These are phyloP conservation scores for Helotiales sp. DNA, from an alignment of 2,329 filamentous ascomycete species.

Conservation along the genomic window DNA sequence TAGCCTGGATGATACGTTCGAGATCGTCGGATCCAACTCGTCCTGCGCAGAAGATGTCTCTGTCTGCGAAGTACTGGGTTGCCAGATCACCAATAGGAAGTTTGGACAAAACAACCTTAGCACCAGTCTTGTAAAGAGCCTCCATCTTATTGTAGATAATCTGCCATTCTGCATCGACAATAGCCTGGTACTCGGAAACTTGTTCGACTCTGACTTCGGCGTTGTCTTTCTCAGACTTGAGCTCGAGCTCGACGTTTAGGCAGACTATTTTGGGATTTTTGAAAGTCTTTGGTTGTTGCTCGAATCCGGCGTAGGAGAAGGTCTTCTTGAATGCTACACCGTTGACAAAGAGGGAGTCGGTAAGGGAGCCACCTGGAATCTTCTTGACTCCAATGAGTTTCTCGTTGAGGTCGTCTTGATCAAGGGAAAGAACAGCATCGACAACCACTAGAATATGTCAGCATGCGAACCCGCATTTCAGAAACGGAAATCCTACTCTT, in stretches of 20 bases:
- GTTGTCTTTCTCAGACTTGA: slow-evolving; percentile 99
- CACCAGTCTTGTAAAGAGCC: slow-evolving; percentile 88
- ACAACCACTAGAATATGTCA: slow-evolving; percentile 77
- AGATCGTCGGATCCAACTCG: slow-evolving; percentile 91
- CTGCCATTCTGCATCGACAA: slow-evolving; percentile 99
- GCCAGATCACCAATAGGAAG: slow-evolving; percentile 96
- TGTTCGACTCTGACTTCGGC: slow-evolving; percentile 97
- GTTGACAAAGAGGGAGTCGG: slow-evolving; percentile 95
- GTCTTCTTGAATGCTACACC: slow-evolving; percentile 99
- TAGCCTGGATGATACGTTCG: slow-evolving; percentile 94
- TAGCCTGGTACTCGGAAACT: slow-evolving; percentile 98
- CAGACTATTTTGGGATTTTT: slow-evolving; percentile 94
- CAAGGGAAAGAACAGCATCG: slow-evolving; percentile 90
- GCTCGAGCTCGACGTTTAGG: slow-evolving; percentile 94
- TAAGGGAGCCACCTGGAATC: slow-evolving; percentile 92
- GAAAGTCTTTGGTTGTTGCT: slow-evolving; percentile 98
- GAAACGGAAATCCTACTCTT: slow-evolving; percentile 68
- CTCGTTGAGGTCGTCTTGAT: slow-evolving; percentile 97
- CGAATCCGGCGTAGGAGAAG: slow-evolving; percentile 97
- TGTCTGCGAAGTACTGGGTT: slow-evolving; percentile 97
- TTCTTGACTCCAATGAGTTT: slow-evolving; percentile 99
- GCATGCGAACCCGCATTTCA: slow-evolving; percentile 29
- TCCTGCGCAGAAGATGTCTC: slow-evolving; percentile 97
- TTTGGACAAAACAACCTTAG: slow-evolving; percentile 97
- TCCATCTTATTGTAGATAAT: slow-evolving; percentile 99